phyloP scores from a whole-genome alignment of 2,329 filamentous ascomycete species.

The Cercospora zeae-maydis region DNA sequence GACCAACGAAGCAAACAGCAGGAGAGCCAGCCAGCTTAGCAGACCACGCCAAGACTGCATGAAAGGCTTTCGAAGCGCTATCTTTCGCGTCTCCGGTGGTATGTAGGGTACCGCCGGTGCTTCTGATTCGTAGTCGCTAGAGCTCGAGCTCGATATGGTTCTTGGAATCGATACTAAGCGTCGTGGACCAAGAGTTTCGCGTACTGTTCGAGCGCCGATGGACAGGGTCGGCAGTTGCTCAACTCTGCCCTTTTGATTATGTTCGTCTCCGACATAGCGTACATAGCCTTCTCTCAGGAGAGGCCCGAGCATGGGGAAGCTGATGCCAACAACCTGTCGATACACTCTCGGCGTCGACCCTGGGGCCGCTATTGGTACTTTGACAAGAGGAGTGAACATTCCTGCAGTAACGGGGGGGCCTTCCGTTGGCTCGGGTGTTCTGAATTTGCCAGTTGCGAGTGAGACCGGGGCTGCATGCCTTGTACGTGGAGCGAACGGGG shows the following conservation, averaged over 20 bases:
- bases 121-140: not conserved
- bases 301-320: not conserved
- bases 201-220: not conserved
- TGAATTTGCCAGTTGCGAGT: not conserved
- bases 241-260: not conserved
- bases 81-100: not conserved
- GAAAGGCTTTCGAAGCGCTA: not conserved
- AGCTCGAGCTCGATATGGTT: not conserved
- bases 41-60: not conserved
- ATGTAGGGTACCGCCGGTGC: not conserved
- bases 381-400: not conserved
- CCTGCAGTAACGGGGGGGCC: not conserved
- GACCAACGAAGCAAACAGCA: not conserved
- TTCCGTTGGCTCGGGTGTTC: not conserved
- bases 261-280: not conserved
- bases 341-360: not conserved
- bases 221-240: not conserved
- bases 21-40: not conserved
- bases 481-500: not conserved
- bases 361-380: not conserved
- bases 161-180: not conserved
- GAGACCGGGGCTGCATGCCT: not conserved
- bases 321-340: not conserved
- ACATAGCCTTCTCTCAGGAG: not conserved
- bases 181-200: not conserved